Evolutionary conservation across 129 eudicot species (phyloP), one percentile per base, ranked within the genome.

Genomic region (Pulicaria dysenterica): DNA sequence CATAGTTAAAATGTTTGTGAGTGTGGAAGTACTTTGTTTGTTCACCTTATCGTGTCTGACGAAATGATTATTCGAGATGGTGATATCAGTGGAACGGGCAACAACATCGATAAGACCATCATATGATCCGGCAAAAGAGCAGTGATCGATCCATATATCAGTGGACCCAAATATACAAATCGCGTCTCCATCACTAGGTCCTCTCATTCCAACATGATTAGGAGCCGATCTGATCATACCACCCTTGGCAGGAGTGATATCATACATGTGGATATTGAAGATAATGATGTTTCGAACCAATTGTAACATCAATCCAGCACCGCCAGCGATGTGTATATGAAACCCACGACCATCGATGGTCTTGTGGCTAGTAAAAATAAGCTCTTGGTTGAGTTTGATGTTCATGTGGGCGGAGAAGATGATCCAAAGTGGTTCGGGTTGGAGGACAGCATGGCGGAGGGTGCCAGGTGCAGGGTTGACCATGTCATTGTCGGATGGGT

Each of bases 311-410:
- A 93, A 63, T 5, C 98, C 98, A 1, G 95, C 92, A 10, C 98
- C 98, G 31, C 80, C 9, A 3, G 88, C 72, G 19, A 93, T 89
- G 56, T 83, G 81, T 54, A 92, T 88, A 5, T 58, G 74, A 5
- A 75, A 73, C 0, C 98, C 98, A 15, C 98, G 90, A 0, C 71
- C 98, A 9, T 93, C 98, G 42, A 93, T 85, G 11, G 96, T 93
- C 83, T 93, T 93, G 67, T 89, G 74, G 48, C 96, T 44, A 19
- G 76, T 17, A 73, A 93, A 79, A 37, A 93, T 82, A 74, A 93
- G 78, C 79, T 93, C 96, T 13, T 80, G 83, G 8, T 43, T 49
- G 3, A 93, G 86, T 64, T 64, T 82, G 42, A 93, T 89, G 51
- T 15, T 38, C 96, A 89, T 93, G 76, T 54, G 67, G 11, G 12